Conservation (phyloP, 2,329 filamentous ascomycete genomes). For the Ophiostoma sp. region DNA sequence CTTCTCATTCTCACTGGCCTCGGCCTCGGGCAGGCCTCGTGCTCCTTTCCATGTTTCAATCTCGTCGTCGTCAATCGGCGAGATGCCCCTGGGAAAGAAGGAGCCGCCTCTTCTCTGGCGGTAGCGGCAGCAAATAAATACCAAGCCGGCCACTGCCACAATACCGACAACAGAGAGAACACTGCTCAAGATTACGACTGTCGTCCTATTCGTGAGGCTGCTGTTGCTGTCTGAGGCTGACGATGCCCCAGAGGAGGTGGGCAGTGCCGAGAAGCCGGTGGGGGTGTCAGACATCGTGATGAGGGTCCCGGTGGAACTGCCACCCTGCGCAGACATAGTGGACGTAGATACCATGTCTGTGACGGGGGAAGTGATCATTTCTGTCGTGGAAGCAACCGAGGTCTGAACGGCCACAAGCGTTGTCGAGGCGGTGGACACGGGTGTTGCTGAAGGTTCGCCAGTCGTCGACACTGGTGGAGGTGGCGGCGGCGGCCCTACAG, state of each 20-base stretch:
- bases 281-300: background rate
- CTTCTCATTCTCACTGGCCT: conserved; percentile 8
- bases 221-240: conserved; percentile 15
- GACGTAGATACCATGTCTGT: background rate
- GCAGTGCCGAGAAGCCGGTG: background rate
- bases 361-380: background rate
- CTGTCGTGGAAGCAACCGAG: background rate
- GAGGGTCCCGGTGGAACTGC: background rate
- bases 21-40: conserved; percentile 23
- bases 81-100: conserved; percentile 56
- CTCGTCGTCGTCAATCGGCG: conserved; percentile 65
- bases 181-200: conserved; percentile 54
- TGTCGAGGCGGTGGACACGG: background rate
- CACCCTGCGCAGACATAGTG: background rate
- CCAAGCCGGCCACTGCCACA: conserved; percentile 40
- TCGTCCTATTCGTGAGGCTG: conserved; percentile 39
- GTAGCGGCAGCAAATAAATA: conserved; percentile 44
- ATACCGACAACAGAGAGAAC: conserved; percentile 50
- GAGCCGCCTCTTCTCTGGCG: conserved; percentile 42
- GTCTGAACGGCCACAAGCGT: background rate
- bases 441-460: no score
- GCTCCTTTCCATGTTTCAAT: conserved; percentile 63
- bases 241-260: background rate
- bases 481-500: conserved; percentile 15
- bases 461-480: background rate